Conservation (phyloP, 495 filamentous ascomycete species). For the Neurospora sublineolata region DNA sequence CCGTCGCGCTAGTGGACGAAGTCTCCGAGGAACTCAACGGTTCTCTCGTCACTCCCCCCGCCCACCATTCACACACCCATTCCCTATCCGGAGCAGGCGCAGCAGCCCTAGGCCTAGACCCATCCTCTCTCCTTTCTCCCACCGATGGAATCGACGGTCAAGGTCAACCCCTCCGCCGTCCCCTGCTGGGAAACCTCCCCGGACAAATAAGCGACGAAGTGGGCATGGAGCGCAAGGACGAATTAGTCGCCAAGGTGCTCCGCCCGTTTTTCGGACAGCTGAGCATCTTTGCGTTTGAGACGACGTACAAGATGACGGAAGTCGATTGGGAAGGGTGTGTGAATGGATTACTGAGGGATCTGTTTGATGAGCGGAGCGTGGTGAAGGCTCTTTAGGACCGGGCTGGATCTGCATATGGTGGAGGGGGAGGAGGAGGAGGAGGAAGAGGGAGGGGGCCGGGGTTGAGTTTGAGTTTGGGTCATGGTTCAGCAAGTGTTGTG, state of each 20-base stretch:
- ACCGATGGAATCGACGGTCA: neutral
- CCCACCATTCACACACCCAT: neutral
- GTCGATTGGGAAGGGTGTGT: constrained; percentile 60
- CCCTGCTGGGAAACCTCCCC: constrained; percentile 30
- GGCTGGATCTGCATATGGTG: neutral
- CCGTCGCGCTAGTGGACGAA: constrained; percentile 74
- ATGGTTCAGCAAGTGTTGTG: neutral
- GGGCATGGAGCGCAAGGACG: constrained; percentile 46
- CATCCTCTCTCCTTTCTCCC: neutral
- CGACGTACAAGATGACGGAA: constrained; percentile 70
- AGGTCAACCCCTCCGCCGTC: constrained; percentile 18
- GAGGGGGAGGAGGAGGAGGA: neutral
- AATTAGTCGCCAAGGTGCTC: constrained; percentile 62
- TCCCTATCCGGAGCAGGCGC: neutral
- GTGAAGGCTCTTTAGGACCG: constrained; percentile 37
- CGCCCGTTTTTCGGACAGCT: constrained; percentile 83
- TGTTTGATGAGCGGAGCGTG: constrained; percentile 68
- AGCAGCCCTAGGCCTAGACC: neutral
- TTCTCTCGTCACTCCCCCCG: neutral
- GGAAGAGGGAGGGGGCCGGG: neutral
- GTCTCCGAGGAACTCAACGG: constrained; percentile 64
- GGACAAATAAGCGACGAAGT: constrained; percentile 40
- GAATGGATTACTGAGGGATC: constrained; percentile 58
- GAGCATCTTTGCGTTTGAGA: constrained; percentile 86
- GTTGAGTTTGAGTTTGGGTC: neutral